These are phyloP conservation scores for Clathrus columnatus DNA, from an alignment of 768 basidiomycete species.

Conservation along the genomic window DNA sequence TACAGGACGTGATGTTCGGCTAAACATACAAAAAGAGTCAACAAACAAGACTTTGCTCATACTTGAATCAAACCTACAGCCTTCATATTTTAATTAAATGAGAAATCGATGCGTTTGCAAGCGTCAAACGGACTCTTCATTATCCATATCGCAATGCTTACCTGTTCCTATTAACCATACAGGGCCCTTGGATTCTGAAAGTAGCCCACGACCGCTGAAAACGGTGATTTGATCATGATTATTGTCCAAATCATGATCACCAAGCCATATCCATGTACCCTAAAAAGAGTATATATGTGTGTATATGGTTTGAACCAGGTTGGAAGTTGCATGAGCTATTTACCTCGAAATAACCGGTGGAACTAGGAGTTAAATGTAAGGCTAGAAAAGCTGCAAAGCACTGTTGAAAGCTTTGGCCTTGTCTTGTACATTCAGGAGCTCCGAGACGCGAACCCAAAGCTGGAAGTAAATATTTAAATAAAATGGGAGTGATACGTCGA, in stretches of 20 bases:
- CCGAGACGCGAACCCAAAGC: constrained; percentile 14
- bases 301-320: neutral
- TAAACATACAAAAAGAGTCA: constrained; percentile 13
- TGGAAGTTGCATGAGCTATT: neutral
- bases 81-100: neutral
- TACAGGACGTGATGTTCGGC: constrained; percentile 65
- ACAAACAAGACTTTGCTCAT: neutral
- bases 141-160: neutral
- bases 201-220: constrained; percentile 60
- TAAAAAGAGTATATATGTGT: neutral
- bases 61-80: neutral
- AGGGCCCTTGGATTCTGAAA: constrained; percentile 67
- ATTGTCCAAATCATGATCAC: constrained; percentile 73
- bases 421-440: constrained; percentile 26
- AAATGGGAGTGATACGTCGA: neutral
- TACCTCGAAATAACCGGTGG: constrained; percentile 29
- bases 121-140: neutral
- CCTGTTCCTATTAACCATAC: constrained; percentile 78
- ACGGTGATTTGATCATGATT: constrained; percentile 38
- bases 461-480: neutral
- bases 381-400: constrained; percentile 63
- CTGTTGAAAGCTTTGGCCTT: constrained; percentile 14
- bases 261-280: constrained; percentile 78
- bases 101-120: neutral
- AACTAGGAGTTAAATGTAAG: constrained; percentile 42